phyloP scores from a whole-genome alignment of 2,329 filamentous ascomycete species.

The Huntiella decipiens region DNA sequence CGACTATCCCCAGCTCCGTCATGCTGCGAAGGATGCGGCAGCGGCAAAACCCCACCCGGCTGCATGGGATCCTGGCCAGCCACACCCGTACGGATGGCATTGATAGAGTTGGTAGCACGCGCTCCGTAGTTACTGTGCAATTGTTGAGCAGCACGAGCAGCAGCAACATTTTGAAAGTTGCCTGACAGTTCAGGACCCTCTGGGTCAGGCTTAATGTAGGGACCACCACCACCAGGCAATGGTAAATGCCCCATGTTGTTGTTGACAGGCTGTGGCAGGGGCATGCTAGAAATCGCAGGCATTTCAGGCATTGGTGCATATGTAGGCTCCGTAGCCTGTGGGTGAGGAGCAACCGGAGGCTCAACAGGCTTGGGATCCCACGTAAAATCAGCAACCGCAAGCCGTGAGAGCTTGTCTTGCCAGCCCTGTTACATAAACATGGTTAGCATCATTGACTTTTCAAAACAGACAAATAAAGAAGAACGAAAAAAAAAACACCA shows the following conservation, averaged over 20 bases:
- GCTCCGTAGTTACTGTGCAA: slow-evolving; percentile 41
- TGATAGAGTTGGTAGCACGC: slow-evolving; percentile 47
- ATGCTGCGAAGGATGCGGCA: slow-evolving; percentile 32
- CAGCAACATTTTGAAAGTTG: slow-evolving; percentile 23
- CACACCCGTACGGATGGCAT: slow-evolving; percentile 34
- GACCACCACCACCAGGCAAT: neutral
- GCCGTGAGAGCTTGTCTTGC: slow-evolving; percentile 75
- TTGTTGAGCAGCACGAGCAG: slow-evolving; percentile 35
- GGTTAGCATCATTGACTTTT: slow-evolving; percentile 2
- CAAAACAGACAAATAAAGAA: neutral
- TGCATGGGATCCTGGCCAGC: slow-evolving; percentile 18
- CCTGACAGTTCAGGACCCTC: slow-evolving; percentile 6
- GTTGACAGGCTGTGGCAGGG: slow-evolving; percentile 15
- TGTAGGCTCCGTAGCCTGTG: slow-evolving; percentile 14
- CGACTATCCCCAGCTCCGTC: slow-evolving; percentile 47
- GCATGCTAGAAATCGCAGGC: slow-evolving; percentile 14
- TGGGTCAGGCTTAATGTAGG: slow-evolving; percentile 10
- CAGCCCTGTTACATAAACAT: slow-evolving; percentile 44
- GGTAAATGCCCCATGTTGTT: slow-evolving; percentile 13
- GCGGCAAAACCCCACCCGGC: slow-evolving; percentile 15
- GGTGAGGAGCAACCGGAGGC: slow-evolving; percentile 16
- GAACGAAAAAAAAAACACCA: neutral
- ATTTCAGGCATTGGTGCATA: slow-evolving; percentile 3
- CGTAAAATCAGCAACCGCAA: slow-evolving; percentile 73
- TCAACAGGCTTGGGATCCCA: slow-evolving; percentile 72